Conservation (phyloP, 768 basidiomycete genomes). For the Lentinula raphanica region DNA sequence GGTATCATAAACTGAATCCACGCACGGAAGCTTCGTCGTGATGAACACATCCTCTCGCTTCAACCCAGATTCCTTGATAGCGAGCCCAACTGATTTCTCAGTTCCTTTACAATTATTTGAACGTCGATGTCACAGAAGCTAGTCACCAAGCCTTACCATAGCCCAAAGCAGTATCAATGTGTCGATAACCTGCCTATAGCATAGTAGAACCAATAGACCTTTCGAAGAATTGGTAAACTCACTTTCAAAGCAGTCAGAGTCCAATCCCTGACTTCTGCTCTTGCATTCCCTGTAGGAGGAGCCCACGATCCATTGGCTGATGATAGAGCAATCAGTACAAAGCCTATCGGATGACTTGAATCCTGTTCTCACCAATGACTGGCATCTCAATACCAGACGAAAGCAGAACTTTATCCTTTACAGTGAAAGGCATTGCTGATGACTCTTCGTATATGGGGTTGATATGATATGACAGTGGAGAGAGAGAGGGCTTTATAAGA, state of each 20-base stretch:
- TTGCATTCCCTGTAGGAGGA: slow-evolving; percentile 28
- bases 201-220: no score
- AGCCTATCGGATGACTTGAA: not conserved
- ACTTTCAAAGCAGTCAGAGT: slow-evolving; percentile 36
- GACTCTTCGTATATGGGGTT: no score
- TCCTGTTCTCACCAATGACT: slow-evolving; percentile 23
- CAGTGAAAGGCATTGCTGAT: not conserved
- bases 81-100: slow-evolving; percentile 37
- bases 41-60: slow-evolving; percentile 44
- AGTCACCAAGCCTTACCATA: slow-evolving; percentile 22
- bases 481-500: no score
- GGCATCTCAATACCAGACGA: slow-evolving; percentile 19
- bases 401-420: not conserved
- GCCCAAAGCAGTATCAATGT: slow-evolving; percentile 34
- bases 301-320: slow-evolving; percentile 36
- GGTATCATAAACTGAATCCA: not conserved
- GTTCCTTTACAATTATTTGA: slow-evolving; percentile 20
- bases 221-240: no score
- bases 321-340: not conserved
- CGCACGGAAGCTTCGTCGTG: slow-evolving; percentile 44
- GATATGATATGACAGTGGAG: no score
- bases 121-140: not conserved
- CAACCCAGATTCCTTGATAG: slow-evolving; percentile 42
- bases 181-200: slow-evolving; percentile 33
- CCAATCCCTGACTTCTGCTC: slow-evolving; percentile 31